Evolutionary conservation across 768 basidiomycete species (phyloP), one percentile per base, ranked within the genome.

Genomic region (Exidia glandulosa): DNA sequence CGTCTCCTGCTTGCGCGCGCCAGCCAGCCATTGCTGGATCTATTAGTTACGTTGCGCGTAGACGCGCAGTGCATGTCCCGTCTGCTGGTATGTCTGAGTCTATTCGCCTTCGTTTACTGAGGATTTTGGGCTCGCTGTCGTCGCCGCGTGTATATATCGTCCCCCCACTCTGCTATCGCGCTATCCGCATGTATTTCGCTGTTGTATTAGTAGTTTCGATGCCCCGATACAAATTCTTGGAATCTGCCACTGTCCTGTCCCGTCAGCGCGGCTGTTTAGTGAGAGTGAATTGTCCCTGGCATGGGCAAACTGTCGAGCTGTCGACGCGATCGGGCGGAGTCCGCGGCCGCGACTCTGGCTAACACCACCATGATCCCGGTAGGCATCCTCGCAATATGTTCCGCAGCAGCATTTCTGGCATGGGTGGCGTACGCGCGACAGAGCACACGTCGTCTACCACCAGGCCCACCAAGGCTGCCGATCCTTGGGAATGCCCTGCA

Each of bases 401-500:
- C 41, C 5, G 9, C 23, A 23, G 23, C 41, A 10, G 6, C 1
- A 6, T 45, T 45, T 14, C 0, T 23, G 23, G 12, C 41, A 12
- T 19, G 41, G 9, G 23, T 45, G 19, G 6, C 6, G 19, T 19
- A 14, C 41, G 41, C 41, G 19, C 41, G 9, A 19, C 41, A 5
- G 9, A 14, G 19, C 19, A 14, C 19, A 5, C 23, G 16, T 14
- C 41, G 41, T 12, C 41, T 12, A 6, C 12, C 41, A 14, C 57
- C 60, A 10, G 60, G 60, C 23, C 60, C 60, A 7, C 54, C 10
- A n/a, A 37, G 60, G 2, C 27, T 61, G 12, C 60, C 60, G n/a
- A 27, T 61, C 25, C 32, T 61, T 32, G 60, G 60, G 27, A 61
- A 61, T 32, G 56, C 56, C 5, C 45, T 61, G 6, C 60, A 61